Conservation (phyloP, 2,329 filamentous ascomycete genomes). For the Aspergillus brunneoviolaceus region DNA sequence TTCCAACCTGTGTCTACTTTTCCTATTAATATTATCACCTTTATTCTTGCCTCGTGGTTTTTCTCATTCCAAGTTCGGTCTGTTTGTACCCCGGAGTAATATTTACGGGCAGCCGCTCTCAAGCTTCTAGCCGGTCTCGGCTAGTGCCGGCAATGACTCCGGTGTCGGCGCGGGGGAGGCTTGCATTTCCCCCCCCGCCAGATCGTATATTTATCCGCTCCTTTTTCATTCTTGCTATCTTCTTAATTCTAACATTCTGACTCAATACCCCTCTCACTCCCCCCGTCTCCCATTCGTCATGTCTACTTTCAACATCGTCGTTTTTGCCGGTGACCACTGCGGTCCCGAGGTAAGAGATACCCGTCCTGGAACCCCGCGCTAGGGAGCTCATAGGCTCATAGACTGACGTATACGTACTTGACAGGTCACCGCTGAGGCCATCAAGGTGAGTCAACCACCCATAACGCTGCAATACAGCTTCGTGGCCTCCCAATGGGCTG, state of each 20-base stretch:
- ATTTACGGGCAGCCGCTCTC: neutral
- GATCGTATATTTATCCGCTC: constrained; percentile 17
- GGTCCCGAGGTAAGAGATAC: constrained; percentile 71
- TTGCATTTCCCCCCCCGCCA: constrained; percentile 18
- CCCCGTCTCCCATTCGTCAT: constrained; percentile 46
- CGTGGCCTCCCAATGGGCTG: neutral
- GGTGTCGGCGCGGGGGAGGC: constrained; percentile 30
- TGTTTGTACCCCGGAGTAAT: neutral
- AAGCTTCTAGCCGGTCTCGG: constrained; percentile 7
- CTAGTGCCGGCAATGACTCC: constrained; percentile 16
- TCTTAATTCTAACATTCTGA: neutral
- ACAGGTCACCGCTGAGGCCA: constrained; percentile 76
- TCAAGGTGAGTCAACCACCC: constrained; percentile 63
- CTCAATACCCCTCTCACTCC: constrained; percentile 8
- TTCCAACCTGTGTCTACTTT: neutral
- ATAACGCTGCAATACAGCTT: neutral
- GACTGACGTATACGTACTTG: constrained; percentile 4
- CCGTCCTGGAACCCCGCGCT: neutral
- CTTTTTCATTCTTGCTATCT: neutral
- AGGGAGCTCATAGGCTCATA: constrained; percentile 14
- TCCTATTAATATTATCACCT: neutral
- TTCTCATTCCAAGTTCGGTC: neutral
- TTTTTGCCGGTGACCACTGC: constrained; percentile 80
- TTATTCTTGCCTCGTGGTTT: neutral
- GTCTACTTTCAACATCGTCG: constrained; percentile 73